phyloP scores from a whole-genome alignment of 805 yeast genomes.

The Saccharomycopsis malanga region DNA sequence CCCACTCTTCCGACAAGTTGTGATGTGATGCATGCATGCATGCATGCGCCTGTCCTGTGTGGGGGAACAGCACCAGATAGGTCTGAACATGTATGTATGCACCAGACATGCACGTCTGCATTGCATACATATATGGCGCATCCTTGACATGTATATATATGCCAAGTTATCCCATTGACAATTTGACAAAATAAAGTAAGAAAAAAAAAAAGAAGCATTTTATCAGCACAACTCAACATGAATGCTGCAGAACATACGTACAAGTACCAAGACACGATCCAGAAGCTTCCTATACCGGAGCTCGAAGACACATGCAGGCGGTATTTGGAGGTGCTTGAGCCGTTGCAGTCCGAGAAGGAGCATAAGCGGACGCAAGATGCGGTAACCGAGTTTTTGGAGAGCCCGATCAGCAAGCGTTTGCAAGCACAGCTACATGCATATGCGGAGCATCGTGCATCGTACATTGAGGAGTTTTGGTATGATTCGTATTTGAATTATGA shows the following conservation, averaged over 20 bases:
- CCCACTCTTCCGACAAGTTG: too few species aligned
- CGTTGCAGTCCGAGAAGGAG: slow-evolving; percentile 74
- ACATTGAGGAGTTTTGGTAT: slow-evolving; percentile 92
- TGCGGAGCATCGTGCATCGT: slow-evolving; percentile 59
- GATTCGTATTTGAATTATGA: slow-evolving; percentile 85
- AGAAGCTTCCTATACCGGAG: slow-evolving; percentile 76
- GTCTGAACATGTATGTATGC: too few species aligned
- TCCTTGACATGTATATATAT: too few species aligned
- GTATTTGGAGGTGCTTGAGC: slow-evolving; percentile 63
- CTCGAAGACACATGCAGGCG: slow-evolving; percentile 57
- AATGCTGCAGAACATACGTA: slow-evolving; percentile 34
- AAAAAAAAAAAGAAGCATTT: too few species aligned
- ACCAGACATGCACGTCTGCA: too few species aligned
- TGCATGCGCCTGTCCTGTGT: too few species aligned
- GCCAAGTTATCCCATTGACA: too few species aligned
- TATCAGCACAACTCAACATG: neutral
- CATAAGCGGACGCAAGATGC: slow-evolving; percentile 54
- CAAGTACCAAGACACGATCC: slow-evolving; percentile 49
- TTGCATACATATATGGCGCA: too few species aligned
- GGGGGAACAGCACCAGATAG: too few species aligned
- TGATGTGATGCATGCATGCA: too few species aligned
- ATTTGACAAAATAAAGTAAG: too few species aligned
- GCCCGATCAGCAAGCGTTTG: slow-evolving; percentile 44
- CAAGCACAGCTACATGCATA: slow-evolving; percentile 61
- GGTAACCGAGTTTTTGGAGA: slow-evolving; percentile 47